Conservation (phyloP, 2,329 filamentous ascomycete genomes). For the Phialemonium atrogriseum region DNA sequence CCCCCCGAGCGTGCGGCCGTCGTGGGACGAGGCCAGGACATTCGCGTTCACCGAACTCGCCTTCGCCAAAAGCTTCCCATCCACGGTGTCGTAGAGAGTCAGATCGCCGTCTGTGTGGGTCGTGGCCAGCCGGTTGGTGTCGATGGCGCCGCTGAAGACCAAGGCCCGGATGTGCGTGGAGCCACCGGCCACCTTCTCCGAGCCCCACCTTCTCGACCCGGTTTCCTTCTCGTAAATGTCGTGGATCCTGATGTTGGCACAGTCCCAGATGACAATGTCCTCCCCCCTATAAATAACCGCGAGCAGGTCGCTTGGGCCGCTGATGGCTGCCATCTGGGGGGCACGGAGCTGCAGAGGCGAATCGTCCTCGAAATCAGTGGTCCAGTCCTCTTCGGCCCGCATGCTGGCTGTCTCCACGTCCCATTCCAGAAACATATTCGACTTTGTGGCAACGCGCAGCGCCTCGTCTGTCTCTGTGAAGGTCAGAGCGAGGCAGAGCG, state of each 20-base stretch:
- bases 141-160: slow-evolving; percentile 12
- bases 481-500: slow-evolving; percentile 8
- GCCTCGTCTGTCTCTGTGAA: slow-evolving; percentile 10
- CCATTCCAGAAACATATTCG: slow-evolving; percentile 13
- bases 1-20: slow-evolving; percentile 19
- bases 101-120: slow-evolving; percentile 20
- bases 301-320: slow-evolving; percentile 11
- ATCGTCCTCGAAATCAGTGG: slow-evolving; percentile 10
- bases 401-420: slow-evolving; percentile 5
- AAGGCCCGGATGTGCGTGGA: slow-evolving; percentile 10
- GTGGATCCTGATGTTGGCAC: slow-evolving; percentile 10
- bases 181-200: slow-evolving; percentile 5
- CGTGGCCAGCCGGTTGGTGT: slow-evolving; percentile 14
- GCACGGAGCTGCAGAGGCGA: slow-evolving; percentile 6
- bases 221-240: slow-evolving; percentile 16
- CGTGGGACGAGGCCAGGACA: slow-evolving; percentile 15
- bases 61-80: slow-evolving; percentile 4
- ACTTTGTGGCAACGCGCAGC: slow-evolving; percentile 9
- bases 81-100: slow-evolving; percentile 14
- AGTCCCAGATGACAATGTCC: slow-evolving; percentile 16
- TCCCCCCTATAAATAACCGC: slow-evolving; percentile 18
- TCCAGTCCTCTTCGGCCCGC: slow-evolving; percentile 7
- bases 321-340: slow-evolving; percentile 11
- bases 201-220: slow-evolving; percentile 8
- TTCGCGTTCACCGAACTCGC: slow-evolving; percentile 9